Percentiles rank a stretch among this genome's conserved stretches.
phyloP scores from a whole-genome alignment of 148 eudicot species.

The Cornus controversa region DNA sequence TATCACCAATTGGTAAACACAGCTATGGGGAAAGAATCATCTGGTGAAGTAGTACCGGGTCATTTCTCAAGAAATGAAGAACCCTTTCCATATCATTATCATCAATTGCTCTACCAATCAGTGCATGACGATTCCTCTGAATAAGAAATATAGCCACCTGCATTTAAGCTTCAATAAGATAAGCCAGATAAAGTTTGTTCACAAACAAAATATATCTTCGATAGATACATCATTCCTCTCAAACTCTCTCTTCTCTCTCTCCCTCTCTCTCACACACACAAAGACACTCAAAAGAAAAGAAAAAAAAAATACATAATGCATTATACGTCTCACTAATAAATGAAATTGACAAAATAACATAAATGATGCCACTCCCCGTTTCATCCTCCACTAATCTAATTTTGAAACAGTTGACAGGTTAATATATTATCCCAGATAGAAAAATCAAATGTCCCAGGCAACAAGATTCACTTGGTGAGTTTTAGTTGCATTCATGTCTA shows the following conservation, averaged over 20 bases:
- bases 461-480: neutral
- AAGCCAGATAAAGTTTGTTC: neutral
- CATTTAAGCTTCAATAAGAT: constrained; percentile 20
- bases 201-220: neutral
- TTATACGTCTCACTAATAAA: too few species aligned
- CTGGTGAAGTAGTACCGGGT: constrained; percentile 54
- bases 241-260: too few species aligned
- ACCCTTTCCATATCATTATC: constrained; percentile 84
- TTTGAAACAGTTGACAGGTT: neutral
- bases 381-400: too few species aligned
- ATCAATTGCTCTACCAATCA: constrained; percentile 98
- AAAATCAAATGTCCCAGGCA: neutral
- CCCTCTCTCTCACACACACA: too few species aligned
- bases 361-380: neutral
- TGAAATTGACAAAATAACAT: neutral
- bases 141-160: constrained; percentile 98
- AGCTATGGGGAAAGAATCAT: neutral
- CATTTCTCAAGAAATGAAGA: constrained; percentile 80
- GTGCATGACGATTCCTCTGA: constrained; percentile 95
- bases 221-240: neutral
- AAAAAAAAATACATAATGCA: too few species aligned
- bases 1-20: neutral
- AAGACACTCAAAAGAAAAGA: too few species aligned
- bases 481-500: neutral
- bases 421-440: neutral